These are phyloP conservation scores for Venustampulla echinocandica DNA, from an alignment of 495 filamentous ascomycete species.

Conservation along the genomic window DNA sequence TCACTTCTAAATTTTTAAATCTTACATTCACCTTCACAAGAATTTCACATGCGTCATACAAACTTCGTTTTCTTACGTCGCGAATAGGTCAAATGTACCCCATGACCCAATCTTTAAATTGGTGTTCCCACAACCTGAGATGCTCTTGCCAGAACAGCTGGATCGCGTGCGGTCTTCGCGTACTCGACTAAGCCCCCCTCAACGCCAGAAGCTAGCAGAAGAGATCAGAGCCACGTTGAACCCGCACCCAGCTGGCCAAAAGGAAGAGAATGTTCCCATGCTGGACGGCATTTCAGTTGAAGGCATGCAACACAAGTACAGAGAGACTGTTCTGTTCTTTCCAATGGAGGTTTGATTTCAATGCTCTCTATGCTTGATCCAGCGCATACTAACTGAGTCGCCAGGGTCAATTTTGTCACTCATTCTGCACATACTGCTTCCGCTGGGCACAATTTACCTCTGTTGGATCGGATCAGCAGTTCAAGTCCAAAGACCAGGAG, in stretches of 20 bases:
- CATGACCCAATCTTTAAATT: not conserved
- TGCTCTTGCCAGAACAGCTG: not conserved
- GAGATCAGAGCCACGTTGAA: not conserved
- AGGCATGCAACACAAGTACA: constrained; percentile 4
- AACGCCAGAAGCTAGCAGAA: not conserved
- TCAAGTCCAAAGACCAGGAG: not conserved
- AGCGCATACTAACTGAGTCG: not conserved
- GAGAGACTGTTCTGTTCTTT: constrained; percentile 1
- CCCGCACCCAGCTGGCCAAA: not conserved
- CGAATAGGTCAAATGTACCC: not conserved
- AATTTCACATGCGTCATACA: not conserved
- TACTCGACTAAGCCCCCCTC: not conserved
- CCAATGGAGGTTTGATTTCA: not conserved
- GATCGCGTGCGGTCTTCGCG: not conserved
- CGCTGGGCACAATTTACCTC: constrained; percentile 2
- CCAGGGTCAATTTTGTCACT: constrained; percentile 1
- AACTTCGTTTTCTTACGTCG: too few relatives aligned
- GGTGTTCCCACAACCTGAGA: not conserved
- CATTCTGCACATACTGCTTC: constrained; percentile 1
- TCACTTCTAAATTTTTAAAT: not conserved
- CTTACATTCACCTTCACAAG: too few relatives aligned
- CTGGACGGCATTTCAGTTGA: not conserved
- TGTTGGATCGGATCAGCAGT: not conserved
- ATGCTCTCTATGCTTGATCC: not conserved
- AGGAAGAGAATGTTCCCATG: not conserved